Percentiles rank a stretch among this genome's conserved stretches.
These are phyloP conservation scores for Gryganskiella cystojenkinii DNA, from an alignment of 192 early-diverging fungal genomes.

Conservation along the genomic window DNA sequence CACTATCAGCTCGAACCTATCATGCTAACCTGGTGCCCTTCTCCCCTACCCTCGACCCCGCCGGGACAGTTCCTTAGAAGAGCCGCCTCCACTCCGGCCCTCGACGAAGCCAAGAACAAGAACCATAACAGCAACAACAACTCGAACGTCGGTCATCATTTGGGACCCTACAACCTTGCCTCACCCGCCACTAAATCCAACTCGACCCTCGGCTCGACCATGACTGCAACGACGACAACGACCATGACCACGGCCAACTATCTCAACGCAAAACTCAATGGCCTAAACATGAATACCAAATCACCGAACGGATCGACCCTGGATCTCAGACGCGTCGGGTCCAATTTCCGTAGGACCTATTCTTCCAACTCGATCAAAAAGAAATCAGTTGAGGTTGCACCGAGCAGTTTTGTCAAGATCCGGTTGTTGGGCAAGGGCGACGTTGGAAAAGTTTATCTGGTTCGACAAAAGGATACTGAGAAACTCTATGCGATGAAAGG, in stretches of 20 bases:
- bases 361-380: slow-evolving; percentile 87
- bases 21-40: neutral
- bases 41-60: slow-evolving; percentile 14
- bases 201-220: slow-evolving; percentile 41
- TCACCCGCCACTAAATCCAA: slow-evolving; percentile 35
- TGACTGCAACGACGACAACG: slow-evolving; percentile 15
- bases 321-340: slow-evolving; percentile 43
- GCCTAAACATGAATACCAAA: slow-evolving; percentile 28
- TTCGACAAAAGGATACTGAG: slow-evolving; percentile 82
- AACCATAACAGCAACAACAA: slow-evolving; percentile 10
- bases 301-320: slow-evolving; percentile 28
- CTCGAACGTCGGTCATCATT: slow-evolving; percentile 15
- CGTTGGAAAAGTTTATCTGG: slow-evolving; percentile 97
- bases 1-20: neutral
- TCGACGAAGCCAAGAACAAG: slow-evolving; percentile 34
- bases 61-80: slow-evolving; percentile 53
- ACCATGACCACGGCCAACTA: slow-evolving; percentile 17
- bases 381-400: slow-evolving; percentile 83
- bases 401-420: slow-evolving; percentile 89
- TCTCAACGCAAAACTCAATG: slow-evolving; percentile 4
- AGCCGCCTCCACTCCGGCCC: slow-evolving; percentile 63
- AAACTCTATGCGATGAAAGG: slow-evolving; percentile 98
- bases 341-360: slow-evolving; percentile 80
- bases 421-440: slow-evolving; percentile 96
- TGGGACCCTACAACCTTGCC: slow-evolving; percentile 27